phyloP scores from a whole-genome alignment of 129 eudicot genomes.

The Flaveria ramosissima region DNA sequence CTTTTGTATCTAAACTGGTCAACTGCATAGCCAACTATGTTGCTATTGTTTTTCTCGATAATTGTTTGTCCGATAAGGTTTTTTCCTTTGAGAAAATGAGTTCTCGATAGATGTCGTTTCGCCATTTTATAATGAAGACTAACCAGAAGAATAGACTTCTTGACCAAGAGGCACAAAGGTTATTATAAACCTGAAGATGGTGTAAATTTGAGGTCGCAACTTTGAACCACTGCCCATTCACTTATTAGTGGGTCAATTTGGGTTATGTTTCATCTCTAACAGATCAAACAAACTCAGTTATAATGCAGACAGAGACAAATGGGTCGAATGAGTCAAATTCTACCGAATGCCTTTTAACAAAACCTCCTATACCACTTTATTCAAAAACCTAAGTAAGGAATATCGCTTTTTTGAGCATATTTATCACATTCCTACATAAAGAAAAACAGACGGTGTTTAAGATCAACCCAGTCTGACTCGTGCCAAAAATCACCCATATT shows the following conservation, averaged over 20 bases:
- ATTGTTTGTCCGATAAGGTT: neutral
- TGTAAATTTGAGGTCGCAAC: neutral
- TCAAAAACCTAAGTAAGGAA: neutral
- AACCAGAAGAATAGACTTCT: neutral
- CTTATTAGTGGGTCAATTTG: neutral
- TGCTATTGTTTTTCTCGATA: neutral
- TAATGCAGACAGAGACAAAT: neutral
- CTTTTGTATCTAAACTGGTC: too few relatives aligned
- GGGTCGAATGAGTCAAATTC: neutral
- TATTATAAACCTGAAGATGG: neutral
- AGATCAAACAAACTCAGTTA: neutral
- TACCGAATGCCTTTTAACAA: neutral
- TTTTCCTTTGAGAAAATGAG: neutral
- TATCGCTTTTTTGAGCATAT: neutral
- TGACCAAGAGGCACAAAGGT: neutral
- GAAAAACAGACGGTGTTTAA: neutral
- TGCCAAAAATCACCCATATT: conserved; percentile 1
- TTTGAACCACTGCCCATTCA: neutral
- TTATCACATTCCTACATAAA: neutral
- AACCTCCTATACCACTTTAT: neutral
- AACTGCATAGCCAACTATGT: too few relatives aligned
- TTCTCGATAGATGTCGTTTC: neutral
- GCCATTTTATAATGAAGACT: neutral
- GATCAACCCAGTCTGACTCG: neutral
- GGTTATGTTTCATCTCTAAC: neutral